Conservation (phyloP, 805 yeast species). For the Nakazawaea molendinolei region DNA sequence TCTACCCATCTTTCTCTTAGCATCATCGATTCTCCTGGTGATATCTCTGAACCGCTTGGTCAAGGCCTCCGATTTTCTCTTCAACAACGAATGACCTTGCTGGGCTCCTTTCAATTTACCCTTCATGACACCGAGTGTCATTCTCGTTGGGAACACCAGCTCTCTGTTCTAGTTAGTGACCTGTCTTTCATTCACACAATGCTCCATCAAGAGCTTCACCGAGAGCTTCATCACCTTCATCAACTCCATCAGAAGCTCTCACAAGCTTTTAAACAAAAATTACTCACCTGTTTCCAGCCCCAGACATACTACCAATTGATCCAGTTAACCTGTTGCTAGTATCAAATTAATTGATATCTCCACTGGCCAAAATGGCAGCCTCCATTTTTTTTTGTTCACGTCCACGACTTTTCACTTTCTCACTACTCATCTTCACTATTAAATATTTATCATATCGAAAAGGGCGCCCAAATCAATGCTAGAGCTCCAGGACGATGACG, state of each 20-base stretch:
- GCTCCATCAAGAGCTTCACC: background rate
- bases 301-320: too few species aligned
- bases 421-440: too few species aligned
- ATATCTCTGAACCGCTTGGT: conserved; percentile 96
- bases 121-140: conserved; percentile 95
- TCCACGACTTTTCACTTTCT: too few species aligned
- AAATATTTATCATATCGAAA: too few species aligned
- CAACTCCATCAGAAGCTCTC: too few species aligned
- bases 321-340: background rate
- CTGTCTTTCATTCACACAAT: too few species aligned
- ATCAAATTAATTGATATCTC: too few species aligned
- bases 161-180: conserved; percentile 50
- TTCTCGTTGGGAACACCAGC: conserved; percentile 95
- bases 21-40: conserved; percentile 87
- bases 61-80: conserved; percentile 94
- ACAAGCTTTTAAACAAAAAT: background rate
- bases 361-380: too few species aligned
- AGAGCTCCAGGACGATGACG: conserved; percentile 20
- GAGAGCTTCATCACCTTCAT: conserved; percentile 14
- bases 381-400: too few species aligned
- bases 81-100: conserved; percentile 88
- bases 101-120: conserved; percentile 94
- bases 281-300: conserved; percentile 48
- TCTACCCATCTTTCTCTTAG: conserved; percentile 95
- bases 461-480: too few species aligned